Evolutionary conservation across 2,329 filamentous ascomycete species (phyloP), one percentile per base, ranked within the genome.

Genomic region (Trichothecium roseum): DNA sequence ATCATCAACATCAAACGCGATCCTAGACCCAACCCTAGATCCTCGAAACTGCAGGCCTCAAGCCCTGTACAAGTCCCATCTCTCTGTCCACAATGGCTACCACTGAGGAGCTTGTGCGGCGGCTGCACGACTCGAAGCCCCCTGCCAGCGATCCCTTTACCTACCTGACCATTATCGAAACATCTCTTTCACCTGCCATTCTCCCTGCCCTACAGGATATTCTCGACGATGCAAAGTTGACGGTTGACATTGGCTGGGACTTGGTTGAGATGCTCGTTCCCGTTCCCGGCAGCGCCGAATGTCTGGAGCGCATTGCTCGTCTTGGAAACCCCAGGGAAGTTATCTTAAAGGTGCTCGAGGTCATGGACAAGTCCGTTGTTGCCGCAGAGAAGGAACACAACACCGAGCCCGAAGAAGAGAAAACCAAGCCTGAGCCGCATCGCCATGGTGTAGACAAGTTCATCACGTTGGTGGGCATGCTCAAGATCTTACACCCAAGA

Each of bases 191-290:
- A 5, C 68, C 74, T 14, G 75, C 79, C 40, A 68, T 80, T 40
- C 63, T 89, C 30, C 78, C 81, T 2, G 62, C 72, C 4, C 66
- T 89, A 31, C 72, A 85, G 45, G 68, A 79, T 16, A 74, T 84
- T 26, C 65, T 85, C 14, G 74, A 82, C 53, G 76, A 84, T 64
- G 64, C 68, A 8, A 66, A 72, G 39, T 63, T 88, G 38, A 84
- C 82, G 3, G 73, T 72, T 40, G 81, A 85, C 38, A 87, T 89
- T 47, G 84, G 84, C 34, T 91, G 84, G 84, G 84, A 91, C 53
- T 62, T 89, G 35, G 79, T 91, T 16, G 79, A 83, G 51, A 74
- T 85, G 49, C 69, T 91, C 4, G 66, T 87, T 17, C 68, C 74
- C 26, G 60, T 86, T 5, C 68, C 81, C 2, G 75, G 70, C 10